A percentile compares a stretch with the other conserved stretches of the same genome.
Evolutionary conservation across 2,329 filamentous ascomycete species (phyloP).

Genomic region (Xylariales sp.): DNA sequence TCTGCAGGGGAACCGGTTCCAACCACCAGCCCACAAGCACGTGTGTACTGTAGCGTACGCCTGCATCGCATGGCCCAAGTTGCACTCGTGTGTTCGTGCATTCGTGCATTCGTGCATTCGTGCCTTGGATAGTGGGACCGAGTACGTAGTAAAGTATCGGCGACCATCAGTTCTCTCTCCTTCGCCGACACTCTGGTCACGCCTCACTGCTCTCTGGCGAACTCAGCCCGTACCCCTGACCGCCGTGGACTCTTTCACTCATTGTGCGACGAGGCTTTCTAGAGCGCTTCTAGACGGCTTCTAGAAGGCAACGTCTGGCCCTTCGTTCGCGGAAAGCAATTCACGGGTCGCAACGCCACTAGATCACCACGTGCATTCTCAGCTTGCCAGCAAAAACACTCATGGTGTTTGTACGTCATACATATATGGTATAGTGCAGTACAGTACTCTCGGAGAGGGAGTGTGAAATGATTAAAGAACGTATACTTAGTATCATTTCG

Average conservation of each 20-base stretch:
- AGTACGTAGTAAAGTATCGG: constrained; percentile 6
- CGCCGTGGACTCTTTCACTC: constrained; percentile 5
- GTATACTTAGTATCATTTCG: background rate
- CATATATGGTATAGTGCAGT: too few species aligned
- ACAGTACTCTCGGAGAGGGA: constrained; percentile 5
- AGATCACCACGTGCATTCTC: background rate
- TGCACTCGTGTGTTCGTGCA: constrained; percentile 21
- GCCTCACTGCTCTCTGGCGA: constrained; percentile 10
- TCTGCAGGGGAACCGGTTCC: constrained; percentile 35
- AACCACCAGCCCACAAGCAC: constrained; percentile 38
- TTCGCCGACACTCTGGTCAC: constrained; percentile 13
- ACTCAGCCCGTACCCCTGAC: constrained; percentile 21
- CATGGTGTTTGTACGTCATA: constrained; percentile 2
- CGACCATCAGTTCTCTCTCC: constrained; percentile 20
- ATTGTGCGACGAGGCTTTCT: constrained; percentile 22
- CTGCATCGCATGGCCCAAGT: constrained; percentile 31
- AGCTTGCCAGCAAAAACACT: constrained; percentile 5
- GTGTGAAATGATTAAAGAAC: background rate
- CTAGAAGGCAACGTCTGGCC: constrained; percentile 5
- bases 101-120: constrained; percentile 21
- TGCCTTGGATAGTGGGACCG: background rate
- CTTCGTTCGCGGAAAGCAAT: background rate
- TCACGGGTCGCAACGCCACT: background rate
- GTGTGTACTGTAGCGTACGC: constrained; percentile 26
- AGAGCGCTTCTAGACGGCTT: constrained; percentile 15